Evolutionary conservation across 371 early-diverging fungal genomes (phyloP).

Genomic region (Apophysomyces variabilis): DNA sequence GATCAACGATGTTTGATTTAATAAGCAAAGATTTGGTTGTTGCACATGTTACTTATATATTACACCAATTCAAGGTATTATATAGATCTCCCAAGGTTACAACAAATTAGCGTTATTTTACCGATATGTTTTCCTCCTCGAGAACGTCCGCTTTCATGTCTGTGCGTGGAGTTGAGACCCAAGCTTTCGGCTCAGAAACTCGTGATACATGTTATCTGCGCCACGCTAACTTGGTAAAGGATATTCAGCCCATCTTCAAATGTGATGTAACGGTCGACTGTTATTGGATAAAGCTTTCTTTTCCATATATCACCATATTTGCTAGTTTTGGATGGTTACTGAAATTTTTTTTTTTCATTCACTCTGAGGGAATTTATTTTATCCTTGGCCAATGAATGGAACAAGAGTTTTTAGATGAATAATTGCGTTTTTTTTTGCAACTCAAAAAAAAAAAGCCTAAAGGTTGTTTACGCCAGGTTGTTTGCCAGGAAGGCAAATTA

Average conservation of each 20-base stretch:
- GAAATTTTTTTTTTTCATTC: neutral
- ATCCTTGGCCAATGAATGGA: slow-evolving; percentile 1
- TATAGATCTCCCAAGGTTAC: slow-evolving; percentile 5
- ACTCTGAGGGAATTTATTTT: neutral
- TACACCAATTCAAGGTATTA: slow-evolving; percentile 4
- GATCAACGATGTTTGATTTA: slow-evolving; percentile 11
- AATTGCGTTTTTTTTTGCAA: neutral
- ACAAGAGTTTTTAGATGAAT: slow-evolving; percentile 1
- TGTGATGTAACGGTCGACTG: slow-evolving; percentile 3
- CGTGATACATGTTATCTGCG: slow-evolving; percentile 8
- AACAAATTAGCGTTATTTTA: slow-evolving; percentile 6
- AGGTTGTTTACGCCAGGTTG: neutral
- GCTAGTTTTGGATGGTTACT: neutral
- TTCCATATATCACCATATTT: slow-evolving; percentile 6
- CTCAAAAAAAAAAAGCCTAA: neutral
- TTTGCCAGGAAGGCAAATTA: neutral
- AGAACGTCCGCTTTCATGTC: neutral
- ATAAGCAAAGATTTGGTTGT: slow-evolving; percentile 1
- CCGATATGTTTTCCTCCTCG: neutral
- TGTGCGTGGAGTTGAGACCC: neutral
- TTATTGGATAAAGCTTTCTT: neutral
- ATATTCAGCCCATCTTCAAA: neutral
- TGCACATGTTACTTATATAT: slow-evolving; percentile 8
- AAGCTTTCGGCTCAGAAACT: neutral
- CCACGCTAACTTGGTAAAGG: slow-evolving; percentile 10